These are phyloP conservation scores for Tuber magnatum DNA, from an alignment of 495 filamentous ascomycete species.

Conservation along the genomic window DNA sequence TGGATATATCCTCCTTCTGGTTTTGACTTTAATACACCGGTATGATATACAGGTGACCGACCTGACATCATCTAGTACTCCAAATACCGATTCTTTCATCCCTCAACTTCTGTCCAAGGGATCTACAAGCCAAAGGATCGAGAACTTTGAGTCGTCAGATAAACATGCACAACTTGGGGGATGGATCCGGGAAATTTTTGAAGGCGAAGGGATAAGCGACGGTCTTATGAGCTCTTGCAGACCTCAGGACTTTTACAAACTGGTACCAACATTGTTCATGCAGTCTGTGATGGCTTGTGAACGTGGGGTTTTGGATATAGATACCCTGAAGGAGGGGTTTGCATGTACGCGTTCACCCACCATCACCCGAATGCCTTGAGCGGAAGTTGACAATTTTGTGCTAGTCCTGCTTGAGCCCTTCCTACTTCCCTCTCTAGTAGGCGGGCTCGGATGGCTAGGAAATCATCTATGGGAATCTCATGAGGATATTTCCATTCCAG, in stretches of 20 bases:
- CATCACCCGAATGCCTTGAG: background rate
- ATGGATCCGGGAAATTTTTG: conserved; percentile 85
- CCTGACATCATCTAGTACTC: conserved; percentile 52
- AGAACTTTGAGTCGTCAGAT: conserved; percentile 57
- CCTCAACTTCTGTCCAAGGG: conserved; percentile 65
- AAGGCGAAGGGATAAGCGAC: conserved; percentile 72
- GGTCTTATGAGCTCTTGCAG: conserved; percentile 86
- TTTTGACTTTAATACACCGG: conserved; percentile 75
- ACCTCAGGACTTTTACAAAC: conserved; percentile 85
- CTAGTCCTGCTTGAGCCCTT: conserved; percentile 73
- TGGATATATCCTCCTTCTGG: conserved; percentile 73
- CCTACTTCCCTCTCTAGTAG: conserved; percentile 76
- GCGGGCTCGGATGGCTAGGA: conserved; percentile 71
- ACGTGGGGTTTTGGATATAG: conserved; percentile 62
- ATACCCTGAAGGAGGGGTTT: conserved; percentile 76
- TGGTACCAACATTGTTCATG: conserved; percentile 82
- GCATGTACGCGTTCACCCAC: conserved; percentile 57
- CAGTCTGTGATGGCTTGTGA: conserved; percentile 74
- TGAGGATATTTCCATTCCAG: conserved; percentile 52
- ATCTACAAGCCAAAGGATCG: conserved; percentile 54
- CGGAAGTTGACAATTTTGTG: conserved; percentile 41
- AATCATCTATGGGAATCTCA: conserved; percentile 68
- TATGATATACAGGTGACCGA: conserved; percentile 66
- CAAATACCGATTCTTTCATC: conserved; percentile 61
- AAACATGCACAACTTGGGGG: conserved; percentile 68